These are phyloP conservation scores for Citrus trifoliata DNA, from an alignment of 345 rosid species.

Conservation along the genomic window DNA sequence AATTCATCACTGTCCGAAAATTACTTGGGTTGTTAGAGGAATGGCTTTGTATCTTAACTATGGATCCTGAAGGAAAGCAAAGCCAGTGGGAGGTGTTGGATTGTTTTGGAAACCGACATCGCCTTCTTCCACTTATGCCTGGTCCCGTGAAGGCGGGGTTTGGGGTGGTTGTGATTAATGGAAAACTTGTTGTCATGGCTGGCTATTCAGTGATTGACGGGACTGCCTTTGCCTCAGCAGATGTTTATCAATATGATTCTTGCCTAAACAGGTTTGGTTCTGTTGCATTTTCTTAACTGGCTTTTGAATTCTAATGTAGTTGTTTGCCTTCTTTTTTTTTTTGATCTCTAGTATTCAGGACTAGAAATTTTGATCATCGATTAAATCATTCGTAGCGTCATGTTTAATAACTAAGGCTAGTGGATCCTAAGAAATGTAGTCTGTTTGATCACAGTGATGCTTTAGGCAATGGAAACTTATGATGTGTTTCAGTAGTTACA, in stretches of 20 bases:
- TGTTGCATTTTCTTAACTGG: background rate
- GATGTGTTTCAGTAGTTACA: background rate
- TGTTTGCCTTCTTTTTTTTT: background rate
- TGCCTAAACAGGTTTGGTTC: conserved; percentile 78
- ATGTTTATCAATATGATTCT: conserved; percentile 74
- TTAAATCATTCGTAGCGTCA: background rate
- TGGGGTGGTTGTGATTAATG: conserved; percentile 64
- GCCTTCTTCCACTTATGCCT: conserved; percentile 75
- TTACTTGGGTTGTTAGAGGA: conserved; percentile 75
- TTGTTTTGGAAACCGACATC: conserved; percentile 49
- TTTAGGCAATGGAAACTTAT: background rate
- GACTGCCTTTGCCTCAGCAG: conserved; percentile 48
- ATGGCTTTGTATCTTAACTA: conserved; percentile 70
- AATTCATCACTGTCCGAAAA: conserved; percentile 63
- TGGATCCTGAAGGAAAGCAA: conserved; percentile 60
- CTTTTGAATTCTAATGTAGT: background rate
- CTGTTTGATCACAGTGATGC: background rate
- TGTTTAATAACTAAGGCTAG: background rate
- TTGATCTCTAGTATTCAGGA: background rate
- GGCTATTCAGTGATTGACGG: conserved; percentile 58
- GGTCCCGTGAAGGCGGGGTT: conserved; percentile 65
- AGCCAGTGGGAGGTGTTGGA: conserved; percentile 89
- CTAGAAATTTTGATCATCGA: background rate
- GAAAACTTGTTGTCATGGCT: conserved; percentile 76
- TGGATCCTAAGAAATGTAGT: background rate